These are phyloP conservation scores for Domatiomyces catenatus DNA, from an alignment of 2,329 filamentous ascomycete genomes.

Conservation along the genomic window DNA sequence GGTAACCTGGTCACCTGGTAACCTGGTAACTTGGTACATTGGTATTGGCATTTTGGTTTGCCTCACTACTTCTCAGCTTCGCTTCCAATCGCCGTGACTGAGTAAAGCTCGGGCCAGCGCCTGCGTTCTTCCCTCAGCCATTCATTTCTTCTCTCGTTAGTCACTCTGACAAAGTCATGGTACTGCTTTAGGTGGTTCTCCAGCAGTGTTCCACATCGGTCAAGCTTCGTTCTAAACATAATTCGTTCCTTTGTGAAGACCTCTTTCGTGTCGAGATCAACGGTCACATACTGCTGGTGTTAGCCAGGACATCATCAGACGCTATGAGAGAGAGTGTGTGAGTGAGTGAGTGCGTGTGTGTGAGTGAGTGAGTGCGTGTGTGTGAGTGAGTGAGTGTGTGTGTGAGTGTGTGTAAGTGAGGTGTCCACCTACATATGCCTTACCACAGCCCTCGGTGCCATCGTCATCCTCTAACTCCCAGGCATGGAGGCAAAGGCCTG, in stretches of 20 bases:
- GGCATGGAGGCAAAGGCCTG: neutral
- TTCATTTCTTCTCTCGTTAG: neutral
- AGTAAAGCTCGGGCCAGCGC: neutral
- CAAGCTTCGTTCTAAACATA: neutral
- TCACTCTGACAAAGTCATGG: neutral
- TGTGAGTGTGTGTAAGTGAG: no score
- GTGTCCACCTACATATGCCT: neutral
- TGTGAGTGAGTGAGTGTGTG: no score
- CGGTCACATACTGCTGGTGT: neutral
- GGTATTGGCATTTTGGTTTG: neutral
- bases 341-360: no score
- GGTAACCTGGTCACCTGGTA: no score
- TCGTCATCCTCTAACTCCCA: neutral
- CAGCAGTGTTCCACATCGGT: neutral
- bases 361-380: no score
- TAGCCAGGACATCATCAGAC: neutral
- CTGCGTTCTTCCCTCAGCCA: neutral
- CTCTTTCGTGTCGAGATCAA: neutral
- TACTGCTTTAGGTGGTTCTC: neutral
- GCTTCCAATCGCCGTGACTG: neutral
- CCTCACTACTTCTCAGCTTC: neutral
- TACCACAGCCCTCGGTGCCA: neutral
- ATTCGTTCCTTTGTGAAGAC: neutral
- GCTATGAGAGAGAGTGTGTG: no score
- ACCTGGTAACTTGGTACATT: no score